These are phyloP conservation scores for Alectoria sarmentosa DNA, from an alignment of 495 filamentous ascomycete genomes.

Conservation along the genomic window DNA sequence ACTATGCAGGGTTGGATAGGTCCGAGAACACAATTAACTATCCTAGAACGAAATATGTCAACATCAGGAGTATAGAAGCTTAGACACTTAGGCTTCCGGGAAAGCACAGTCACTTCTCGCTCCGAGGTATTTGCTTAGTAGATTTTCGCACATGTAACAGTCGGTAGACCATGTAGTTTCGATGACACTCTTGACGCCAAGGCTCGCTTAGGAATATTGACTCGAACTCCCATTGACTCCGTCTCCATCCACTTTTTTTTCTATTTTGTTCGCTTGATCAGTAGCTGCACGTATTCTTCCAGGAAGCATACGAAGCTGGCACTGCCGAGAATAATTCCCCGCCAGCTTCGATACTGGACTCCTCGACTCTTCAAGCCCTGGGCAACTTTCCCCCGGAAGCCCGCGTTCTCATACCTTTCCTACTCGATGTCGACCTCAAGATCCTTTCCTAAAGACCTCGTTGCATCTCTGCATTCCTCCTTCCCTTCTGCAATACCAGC, in stretches of 20 bases:
- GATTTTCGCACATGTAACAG: background rate
- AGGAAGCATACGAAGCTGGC: slow-evolving; percentile 8
- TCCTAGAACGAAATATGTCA: background rate
- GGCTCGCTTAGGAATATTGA: slow-evolving; percentile 3
- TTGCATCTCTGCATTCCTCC: slow-evolving; percentile 47
- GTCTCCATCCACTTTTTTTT: background rate
- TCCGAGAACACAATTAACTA: background rate
- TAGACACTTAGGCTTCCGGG: no score
- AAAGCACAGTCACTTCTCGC: no score
- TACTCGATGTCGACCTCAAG: slow-evolving; percentile 44
- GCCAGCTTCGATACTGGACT: slow-evolving; percentile 2
- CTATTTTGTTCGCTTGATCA: background rate
- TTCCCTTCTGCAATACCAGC: slow-evolving; percentile 44
- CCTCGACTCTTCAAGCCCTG: background rate
- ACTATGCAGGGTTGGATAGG: background rate
- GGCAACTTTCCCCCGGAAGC: background rate
- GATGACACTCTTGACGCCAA: no score
- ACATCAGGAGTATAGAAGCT: background rate
- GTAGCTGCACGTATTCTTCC: background rate
- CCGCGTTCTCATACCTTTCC: background rate
- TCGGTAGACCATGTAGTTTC: no score
- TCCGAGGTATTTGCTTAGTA: background rate
- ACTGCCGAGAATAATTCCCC: background rate
- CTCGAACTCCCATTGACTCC: background rate
- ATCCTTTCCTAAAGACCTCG: slow-evolving; percentile 44